Evolutionary conservation across 805 yeast species (phyloP), one percentile per base, ranked within the genome.

Genomic region (Teunomyces stri): DNA sequence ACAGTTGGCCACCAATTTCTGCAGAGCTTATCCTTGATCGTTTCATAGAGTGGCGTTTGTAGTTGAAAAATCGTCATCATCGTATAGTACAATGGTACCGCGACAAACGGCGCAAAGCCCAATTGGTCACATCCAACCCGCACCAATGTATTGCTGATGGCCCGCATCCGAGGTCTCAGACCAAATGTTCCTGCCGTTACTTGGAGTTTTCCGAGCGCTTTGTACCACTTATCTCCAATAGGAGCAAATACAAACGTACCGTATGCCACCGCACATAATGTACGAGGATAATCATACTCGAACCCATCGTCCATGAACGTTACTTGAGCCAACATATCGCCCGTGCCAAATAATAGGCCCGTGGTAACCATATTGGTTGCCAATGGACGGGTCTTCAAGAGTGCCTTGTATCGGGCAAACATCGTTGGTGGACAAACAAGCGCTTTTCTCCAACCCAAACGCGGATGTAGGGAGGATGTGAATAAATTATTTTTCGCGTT

Each of bases 201-300:
- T 10, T n/a, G 12, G 28, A 37, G 28, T 22, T 27, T 20, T 12
- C 29, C 40, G 13, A 89, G 59, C 6, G 79, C 54, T 46, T 73
- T 75, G 64, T 84, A 88, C 88, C 96, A 87, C 47, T 68, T 78
- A 45, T 78, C 80, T 9, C 86, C 95, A 38, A 89, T 69, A 27
- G 92, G 89, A 0, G 92, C 84, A 61, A 89, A 89, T 6, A 89
- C 66, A 2, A 82, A 46, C 0, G 88, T 81, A 0, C 96, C 97
- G 58, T 87, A 90, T 1, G 77, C 46, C 5, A 78, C 72, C 1
- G 92, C 87, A 48, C 96, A 69, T 1, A 72, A 48, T 0, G 91
- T 84, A 48, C 96, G 67, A 2, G 54, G 50, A 39, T 55, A 67
- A 55, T 88, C 89, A 59, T 70, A 84, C 10, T 50, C 47, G 39